Base-by-base conservation (phyloP, 371 early-diverging fungal species). In the Lichtheimia ornata region DNA sequence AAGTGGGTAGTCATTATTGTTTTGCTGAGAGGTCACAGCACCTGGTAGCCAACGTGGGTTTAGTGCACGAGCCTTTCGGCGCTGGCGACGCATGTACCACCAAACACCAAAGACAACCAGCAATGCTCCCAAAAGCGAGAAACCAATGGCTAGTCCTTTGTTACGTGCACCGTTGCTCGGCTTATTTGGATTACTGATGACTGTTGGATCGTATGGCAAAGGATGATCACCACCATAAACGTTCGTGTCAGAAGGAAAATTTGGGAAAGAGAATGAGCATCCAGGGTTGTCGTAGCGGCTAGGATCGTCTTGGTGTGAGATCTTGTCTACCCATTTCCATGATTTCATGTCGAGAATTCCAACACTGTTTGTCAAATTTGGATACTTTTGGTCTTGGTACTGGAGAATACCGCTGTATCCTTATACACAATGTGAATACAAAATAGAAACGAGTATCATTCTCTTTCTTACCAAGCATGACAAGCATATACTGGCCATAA, bases 31-130 rank as follows among this genome's bases (percentile, higher is more conserved):
- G 11, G 70, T 67, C 17, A 64, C n/a, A 9, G 59, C 65, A 2
- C 71, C 71, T 27, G 67, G 67, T 53, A 72, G 55, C 80, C 80
- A 79, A 42, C 77, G 65, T 50, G 80, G 80, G 50, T 74, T 79
- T 3, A 62, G 30, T 25, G 66, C 53, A 35, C 67, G 68, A 9
- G 65, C 58, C 41, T 60, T 64, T 17, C 59, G 55, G 14, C 64
- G 55, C 22, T 61, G 58, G 25, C 59, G 60, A 53, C 64, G 64
- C 6, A 56, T 49, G 35, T 63, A 73, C 15, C 43, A 73, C 17
- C 41, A 61, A 24, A 61, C 35, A 15, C 20, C 64, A 15, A 28
- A 61, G 13, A 51, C 55, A 40, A 64, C 22, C 9, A 61, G 57
- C 22, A 66, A 28, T 43, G 64, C 42, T 0, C 52, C 69, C 13